phyloP scores from a whole-genome alignment of 805 yeast genomes.

The Ogataea siamensis region DNA sequence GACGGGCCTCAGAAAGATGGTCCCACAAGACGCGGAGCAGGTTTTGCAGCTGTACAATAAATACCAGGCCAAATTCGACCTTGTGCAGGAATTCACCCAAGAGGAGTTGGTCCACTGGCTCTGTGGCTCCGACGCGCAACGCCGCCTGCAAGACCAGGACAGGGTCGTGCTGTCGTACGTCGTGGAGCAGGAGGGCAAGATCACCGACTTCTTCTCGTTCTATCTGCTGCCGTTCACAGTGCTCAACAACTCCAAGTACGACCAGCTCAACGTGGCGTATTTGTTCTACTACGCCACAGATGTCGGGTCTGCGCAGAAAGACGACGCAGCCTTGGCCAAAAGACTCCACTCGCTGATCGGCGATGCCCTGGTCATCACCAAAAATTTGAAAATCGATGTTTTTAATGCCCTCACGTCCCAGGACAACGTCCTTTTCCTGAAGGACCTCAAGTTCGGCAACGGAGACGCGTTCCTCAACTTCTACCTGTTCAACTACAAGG shows the following conservation, averaged over 20 bases:
- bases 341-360: conserved; percentile 61
- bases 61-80: conserved; percentile 69
- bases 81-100: conserved; percentile 61
- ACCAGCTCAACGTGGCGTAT: conserved; percentile 80
- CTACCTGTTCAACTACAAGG: conserved; percentile 86
- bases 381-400: conserved; percentile 72
- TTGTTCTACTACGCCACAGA: conserved; percentile 86
- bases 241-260: conserved; percentile 58
- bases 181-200: conserved; percentile 60
- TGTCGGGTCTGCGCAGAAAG: conserved; percentile 45
- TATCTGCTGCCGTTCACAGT: conserved; percentile 88
- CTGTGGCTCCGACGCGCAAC: conserved; percentile 43
- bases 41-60: conserved; percentile 56
- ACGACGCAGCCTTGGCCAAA: conserved; percentile 45
- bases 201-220: conserved; percentile 88
- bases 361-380: conserved; percentile 77
- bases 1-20: conserved; percentile 59
- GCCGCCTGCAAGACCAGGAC: conserved; percentile 25
- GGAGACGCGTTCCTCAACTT: conserved; percentile 94
- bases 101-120: conserved; percentile 84
- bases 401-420: conserved; percentile 90
- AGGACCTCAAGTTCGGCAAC: conserved; percentile 80
- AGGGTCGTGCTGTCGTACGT: conserved; percentile 76
- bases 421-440: conserved; percentile 82
- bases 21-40: conserved; percentile 57